Base-by-base conservation (phyloP, 495 filamentous ascomycete genomes). In the Talaromyces nanjingensis region DNA sequence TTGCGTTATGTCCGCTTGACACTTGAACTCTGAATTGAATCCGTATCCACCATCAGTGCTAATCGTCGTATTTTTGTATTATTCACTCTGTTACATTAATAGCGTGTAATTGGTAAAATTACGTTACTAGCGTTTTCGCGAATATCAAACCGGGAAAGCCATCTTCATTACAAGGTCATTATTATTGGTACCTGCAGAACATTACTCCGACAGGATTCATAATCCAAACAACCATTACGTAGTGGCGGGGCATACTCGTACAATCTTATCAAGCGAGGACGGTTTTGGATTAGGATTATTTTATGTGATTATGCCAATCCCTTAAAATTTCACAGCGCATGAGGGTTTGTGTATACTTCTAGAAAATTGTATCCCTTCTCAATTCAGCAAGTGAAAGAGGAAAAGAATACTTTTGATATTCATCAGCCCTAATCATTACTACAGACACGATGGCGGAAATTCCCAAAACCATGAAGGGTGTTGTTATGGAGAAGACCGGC, bases 401-500 rank as follows among this genome's bases (percentile, higher is more conserved):
- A 42, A 42, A 16, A 42, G 12, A 42, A 42, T 42, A 42, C 14
- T 42, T 0, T 42, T 16, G 14, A 42, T 16, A 42, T 6, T 42
- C 37, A 42, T 14, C 37, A 42, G 4, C 1, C 9, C 4, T 5
- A 42, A 42, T 14, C 5, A 42, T 4, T 16, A 42, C 37, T 42
- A 5, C 14, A 16, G 14, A 16, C 14, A 42, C 37, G 3, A 42
- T 42, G 37, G 37, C 37, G 37, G 14, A 42, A 16, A 58, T 18
- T 34, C 79, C 84, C 37, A 81, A 76, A 53, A 86, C 79, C 9
- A 88, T 89, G 89, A 84, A 83, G 58, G 88, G 78, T 62, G 76
- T 91, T 58, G 63, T 82, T 57, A 83, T 92, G 70, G 78, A 86
- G 61, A 81, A 86, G 67, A 85, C 77, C 18, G 90, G 91, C 59